Base-by-base conservation (phyloP, 345 rosid species). In the Eucalyptus polybractea region DNA sequence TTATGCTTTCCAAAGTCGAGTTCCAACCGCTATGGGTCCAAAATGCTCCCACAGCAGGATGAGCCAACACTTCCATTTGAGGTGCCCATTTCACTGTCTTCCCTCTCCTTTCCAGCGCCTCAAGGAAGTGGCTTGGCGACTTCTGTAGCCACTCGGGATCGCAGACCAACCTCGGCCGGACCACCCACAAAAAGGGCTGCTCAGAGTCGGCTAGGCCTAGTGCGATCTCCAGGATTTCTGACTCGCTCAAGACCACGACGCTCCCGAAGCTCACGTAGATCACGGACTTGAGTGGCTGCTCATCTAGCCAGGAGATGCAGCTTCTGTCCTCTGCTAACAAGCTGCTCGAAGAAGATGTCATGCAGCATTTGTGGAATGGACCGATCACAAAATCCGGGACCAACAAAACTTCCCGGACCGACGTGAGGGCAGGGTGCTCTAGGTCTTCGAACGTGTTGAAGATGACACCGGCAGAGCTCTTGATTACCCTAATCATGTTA, bases 21-120 rank as follows among this genome's bases (percentile, higher is more conserved):
- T 97, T 97, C 98, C 96, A 96, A 8, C 97, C 98, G 45, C 90
- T 72, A 51, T 94, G 98, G 0, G 97, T 96, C 94, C 97, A 92
- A 86, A 96, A 95, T 9, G 89, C 96, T 17, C 95, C 98, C 24
- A 89, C 88, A 7, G 98, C 90, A 13, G 90, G 91, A 87, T 97
- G 98, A 2, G 90, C 92, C 53, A 97, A 90, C 19, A 95, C 96
- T 42, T 93, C 93, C 45, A 91, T 85, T 44, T 97, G 99, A 7
- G 98, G 97, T 7, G 93, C 93, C 98, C 98, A 95, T 85, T 95
- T 89, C 90, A 96, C 94, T 24, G 95, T 89, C 49, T 89, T 91
- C 6, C 97, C 97, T 60, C 89, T 92, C 72, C 40, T 17, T 67
- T 67, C 80, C 21, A 49, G 87, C 22, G 37, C 50, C 51, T 49